These are phyloP conservation scores for Xylariales sp. DNA, from an alignment of 2,329 filamentous ascomycete species.

Conservation along the genomic window DNA sequence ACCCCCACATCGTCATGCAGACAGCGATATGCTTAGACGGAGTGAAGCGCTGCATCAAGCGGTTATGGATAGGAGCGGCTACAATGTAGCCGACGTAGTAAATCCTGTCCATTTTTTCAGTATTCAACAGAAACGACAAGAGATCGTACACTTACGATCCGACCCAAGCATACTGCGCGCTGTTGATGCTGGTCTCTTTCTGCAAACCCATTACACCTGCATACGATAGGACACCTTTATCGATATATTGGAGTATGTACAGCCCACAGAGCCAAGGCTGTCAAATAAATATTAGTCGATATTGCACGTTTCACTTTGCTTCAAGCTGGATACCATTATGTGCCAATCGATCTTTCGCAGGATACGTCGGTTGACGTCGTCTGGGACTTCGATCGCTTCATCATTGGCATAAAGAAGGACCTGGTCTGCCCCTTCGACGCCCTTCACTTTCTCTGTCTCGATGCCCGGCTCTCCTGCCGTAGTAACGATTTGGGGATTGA, in stretches of 20 bases:
- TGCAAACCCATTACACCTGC: background rate
- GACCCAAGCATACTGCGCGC: background rate
- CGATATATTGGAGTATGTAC: background rate
- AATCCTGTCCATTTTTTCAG: too few relatives aligned
- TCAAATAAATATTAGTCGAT: too few relatives aligned
- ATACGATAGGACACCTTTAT: background rate
- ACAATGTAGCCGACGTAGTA: background rate
- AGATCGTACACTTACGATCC: too few relatives aligned
- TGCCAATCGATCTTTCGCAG: background rate
- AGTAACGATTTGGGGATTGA: too few relatives aligned
- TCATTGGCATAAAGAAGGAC: too few relatives aligned
- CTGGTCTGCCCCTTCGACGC: too few relatives aligned
- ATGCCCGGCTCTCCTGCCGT: too few relatives aligned
- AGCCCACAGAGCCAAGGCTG: background rate
- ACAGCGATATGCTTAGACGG: background rate
- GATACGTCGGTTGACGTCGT: background rate
- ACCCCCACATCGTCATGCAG: background rate
- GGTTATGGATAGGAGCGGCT: background rate
- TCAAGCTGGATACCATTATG: too few relatives aligned
- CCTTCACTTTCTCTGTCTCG: too few relatives aligned
- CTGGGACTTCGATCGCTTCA: too few relatives aligned
- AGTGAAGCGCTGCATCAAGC: background rate
- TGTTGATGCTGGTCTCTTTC: background rate
- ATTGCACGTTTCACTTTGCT: too few relatives aligned
- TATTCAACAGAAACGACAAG: too few relatives aligned